Conservation (phyloP, 495 filamentous ascomycete species). For the Penicillium diatomitis region DNA sequence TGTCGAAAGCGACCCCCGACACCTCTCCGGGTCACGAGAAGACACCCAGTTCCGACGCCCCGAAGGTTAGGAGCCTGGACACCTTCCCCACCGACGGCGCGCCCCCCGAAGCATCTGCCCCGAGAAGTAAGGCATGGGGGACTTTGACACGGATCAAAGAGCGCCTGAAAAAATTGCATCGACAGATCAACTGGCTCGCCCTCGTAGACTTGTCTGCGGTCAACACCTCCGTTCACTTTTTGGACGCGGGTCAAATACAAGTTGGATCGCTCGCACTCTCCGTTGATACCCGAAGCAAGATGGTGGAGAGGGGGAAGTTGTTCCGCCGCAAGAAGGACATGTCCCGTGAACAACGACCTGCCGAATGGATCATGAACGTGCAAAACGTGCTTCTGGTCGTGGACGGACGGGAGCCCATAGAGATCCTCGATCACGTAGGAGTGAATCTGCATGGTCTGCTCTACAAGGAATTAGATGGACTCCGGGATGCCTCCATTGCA, state of each 20-base stretch:
- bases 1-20: conserved; percentile 39
- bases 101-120: conserved; percentile 12
- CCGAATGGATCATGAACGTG: conserved; percentile 86
- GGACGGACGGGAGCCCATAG: conserved; percentile 74
- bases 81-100: conserved; percentile 15
- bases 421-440: conserved; percentile 79
- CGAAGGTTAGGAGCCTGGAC: conserved; percentile 2
- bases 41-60: conserved; percentile 8
- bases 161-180: conserved; percentile 73
- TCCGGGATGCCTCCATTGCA: conserved; percentile 81
- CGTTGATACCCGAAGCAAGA: conserved; percentile 83
- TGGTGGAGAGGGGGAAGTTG: conserved; percentile 81
- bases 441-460: conserved; percentile 88
- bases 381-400: conserved; percentile 82
- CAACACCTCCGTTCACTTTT: conserved; percentile 63
- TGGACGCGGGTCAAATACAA: conserved; percentile 75
- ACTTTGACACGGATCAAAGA: conserved; percentile 68
- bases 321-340: conserved; percentile 74
- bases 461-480: conserved; percentile 77
- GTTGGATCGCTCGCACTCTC: conserved; percentile 75
- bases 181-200: conserved; percentile 78
- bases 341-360: conserved; percentile 64
- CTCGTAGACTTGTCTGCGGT: conserved; percentile 85
- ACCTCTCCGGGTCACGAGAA: conserved; percentile 10
- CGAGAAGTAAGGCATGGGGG: conserved; percentile 69